Evolutionary conservation across 345 rosid genomes (phyloP), one percentile per base, ranked within the genome.

Genomic region (Salix udensis): DNA sequence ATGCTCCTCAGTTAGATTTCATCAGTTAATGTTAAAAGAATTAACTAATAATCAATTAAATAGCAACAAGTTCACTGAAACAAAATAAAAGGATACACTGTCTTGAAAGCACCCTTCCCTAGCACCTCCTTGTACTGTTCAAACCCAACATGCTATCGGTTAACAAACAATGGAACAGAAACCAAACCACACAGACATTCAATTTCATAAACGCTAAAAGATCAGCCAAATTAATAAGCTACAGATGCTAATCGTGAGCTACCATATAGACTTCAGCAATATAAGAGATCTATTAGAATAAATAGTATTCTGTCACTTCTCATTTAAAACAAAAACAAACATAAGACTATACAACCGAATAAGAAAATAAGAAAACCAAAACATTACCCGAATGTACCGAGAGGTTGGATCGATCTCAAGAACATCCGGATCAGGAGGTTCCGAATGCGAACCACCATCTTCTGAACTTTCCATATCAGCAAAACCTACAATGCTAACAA

Each of bases 101-200:
- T 91, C 89, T 91, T 91, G 86, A 89, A 91, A 75, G 93, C 96
- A 60, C 96, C 96, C 81, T 86, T 88, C 40, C 93, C 93, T 14
- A 91, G 77, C 75, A 91, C 82, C 75, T 91, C 96, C 67, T 86
- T 89, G 73, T 89, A 91, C 96, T 91, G 92, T 67, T 70, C 72
- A 78, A 62, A 73, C 48, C 48, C 85, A 79, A 19, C 52, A 69
- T 53, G 75, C 2, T 42, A 42, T 62, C 70, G 78, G 52, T 5
- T 13, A 36, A 72, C 46, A 42, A 18, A 67, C 10, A 39, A 39
- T 19, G 37, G 24, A 11, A 24, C 70, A 48, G n/a, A 42, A 61
- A 39, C 18, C 31, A 53, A 11, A 30, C 13, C 13, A 34, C 36
- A 67, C 21, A 46, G 61, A 52, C 24, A 76, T 5, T 55, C 16